These are phyloP conservation scores for Seminavis robusta DNA, from an alignment of 108 stramenopile genomes.

Conservation along the genomic window DNA sequence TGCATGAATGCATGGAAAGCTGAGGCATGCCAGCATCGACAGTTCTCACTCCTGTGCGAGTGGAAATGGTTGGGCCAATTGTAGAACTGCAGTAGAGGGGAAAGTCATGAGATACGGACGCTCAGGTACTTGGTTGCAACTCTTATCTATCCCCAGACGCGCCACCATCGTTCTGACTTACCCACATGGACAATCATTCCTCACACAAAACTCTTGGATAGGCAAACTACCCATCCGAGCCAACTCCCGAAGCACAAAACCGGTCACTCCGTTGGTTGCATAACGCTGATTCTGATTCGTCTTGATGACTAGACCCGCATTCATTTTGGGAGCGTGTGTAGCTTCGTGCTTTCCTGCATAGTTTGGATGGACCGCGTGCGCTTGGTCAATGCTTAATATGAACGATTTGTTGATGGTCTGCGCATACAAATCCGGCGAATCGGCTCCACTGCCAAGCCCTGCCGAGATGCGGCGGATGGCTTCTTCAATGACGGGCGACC, in stretches of 20 bases:
- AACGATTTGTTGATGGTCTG: slow-evolving; percentile 67
- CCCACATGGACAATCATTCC: slow-evolving; percentile 91
- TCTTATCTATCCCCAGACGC: no score
- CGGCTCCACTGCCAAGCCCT: slow-evolving; percentile 58
- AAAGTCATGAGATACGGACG: no score
- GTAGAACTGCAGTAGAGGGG: no score
- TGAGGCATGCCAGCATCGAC: slow-evolving; percentile 96
- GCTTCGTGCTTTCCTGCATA: slow-evolving; percentile 89
- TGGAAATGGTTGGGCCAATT: slow-evolving; percentile 87
- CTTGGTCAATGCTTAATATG: slow-evolving; percentile 85
- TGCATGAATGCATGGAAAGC: slow-evolving; percentile 85
- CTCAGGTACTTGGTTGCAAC: no score
- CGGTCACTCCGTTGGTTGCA: slow-evolving; percentile 88
- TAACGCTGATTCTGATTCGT: slow-evolving; percentile 92
- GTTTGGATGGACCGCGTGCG: slow-evolving; percentile 95
- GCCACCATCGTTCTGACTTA: no score
- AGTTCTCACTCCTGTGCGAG: slow-evolving; percentile 84
- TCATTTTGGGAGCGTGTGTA: slow-evolving; percentile 81
- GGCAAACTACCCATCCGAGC: slow-evolving; percentile 60
- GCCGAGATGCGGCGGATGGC: slow-evolving; percentile 69
- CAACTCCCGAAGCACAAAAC: slow-evolving; percentile 84
- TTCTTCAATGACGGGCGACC: slow-evolving; percentile 87
- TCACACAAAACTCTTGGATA: slow-evolving; percentile 61
- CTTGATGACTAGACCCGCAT: slow-evolving; percentile 90
- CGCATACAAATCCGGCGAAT: slow-evolving; percentile 41